Evolutionary conservation across 1,139 yeast genomes (phyloP).

Genomic region (Scheffersomyces insectosa): DNA sequence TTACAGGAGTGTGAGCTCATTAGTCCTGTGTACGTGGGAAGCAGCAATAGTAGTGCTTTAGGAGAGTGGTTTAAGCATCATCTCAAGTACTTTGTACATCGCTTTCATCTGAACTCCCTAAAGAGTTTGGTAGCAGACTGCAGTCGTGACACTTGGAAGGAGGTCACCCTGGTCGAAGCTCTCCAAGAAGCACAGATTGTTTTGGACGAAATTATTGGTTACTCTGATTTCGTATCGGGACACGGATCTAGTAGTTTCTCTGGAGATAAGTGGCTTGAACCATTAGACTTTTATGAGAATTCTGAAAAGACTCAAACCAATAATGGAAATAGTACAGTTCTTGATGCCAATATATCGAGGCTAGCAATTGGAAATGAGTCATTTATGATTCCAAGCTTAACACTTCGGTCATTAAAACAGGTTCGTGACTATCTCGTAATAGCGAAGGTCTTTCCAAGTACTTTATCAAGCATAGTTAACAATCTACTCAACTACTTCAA

Average conservation of each 20-base stretch:
- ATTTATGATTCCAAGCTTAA: conserved; percentile 48
- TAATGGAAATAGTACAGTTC: background rate
- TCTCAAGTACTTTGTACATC: conserved; percentile 57
- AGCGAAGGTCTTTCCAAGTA: conserved; percentile 49
- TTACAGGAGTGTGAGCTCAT: conserved; percentile 83
- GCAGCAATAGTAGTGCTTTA: conserved; percentile 50
- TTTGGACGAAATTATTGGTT: conserved; percentile 56
- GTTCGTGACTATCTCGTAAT: conserved; percentile 53
- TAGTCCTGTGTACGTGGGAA: conserved; percentile 68
- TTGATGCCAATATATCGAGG: conserved; percentile 20
- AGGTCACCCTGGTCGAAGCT: conserved; percentile 31
- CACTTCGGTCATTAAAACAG: conserved; percentile 32
- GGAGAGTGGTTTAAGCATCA: conserved; percentile 71
- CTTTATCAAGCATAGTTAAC: conserved; percentile 31
- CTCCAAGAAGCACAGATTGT: conserved; percentile 48
- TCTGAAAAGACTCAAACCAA: conserved; percentile 1
- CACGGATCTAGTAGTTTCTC: conserved; percentile 25
- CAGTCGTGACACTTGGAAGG: conserved; percentile 81
- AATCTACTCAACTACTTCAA: conserved; percentile 54
- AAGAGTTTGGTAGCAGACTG: conserved; percentile 47
- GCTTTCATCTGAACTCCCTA: conserved; percentile 56
- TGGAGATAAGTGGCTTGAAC: conserved; percentile 48
- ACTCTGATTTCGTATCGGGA: conserved; percentile 46
- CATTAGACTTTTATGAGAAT: conserved; percentile 28
- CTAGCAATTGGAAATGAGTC: conserved; percentile 38